Evolutionary conservation across 2,329 filamentous ascomycete genomes (phyloP), one percentile per base, ranked within the genome.

Genomic region (Penicillium sp.): DNA sequence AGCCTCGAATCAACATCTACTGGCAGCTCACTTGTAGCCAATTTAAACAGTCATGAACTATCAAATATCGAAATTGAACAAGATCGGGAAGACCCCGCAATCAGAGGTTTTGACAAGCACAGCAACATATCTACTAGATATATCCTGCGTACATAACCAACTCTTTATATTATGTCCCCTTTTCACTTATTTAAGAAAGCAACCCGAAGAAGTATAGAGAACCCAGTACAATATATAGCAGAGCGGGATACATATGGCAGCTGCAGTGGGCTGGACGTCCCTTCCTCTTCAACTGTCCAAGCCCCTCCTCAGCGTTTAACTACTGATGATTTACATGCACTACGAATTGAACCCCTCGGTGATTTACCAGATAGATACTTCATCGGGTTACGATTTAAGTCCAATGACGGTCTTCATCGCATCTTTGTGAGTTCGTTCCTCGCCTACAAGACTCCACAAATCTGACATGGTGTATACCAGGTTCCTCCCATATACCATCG

Each of bases 401-500:
- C 29, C 58, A 61, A 73, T 73, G 70, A 71, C 70, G 48, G 64
- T 71, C 50, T 71, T 71, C 57, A 64, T 72, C 47, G 71, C 66
- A n/a, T 73, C 71, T 29, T 61, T 73, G 71, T 73, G 61, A 55
- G 70, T 61, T 22, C 8, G 26, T 44, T 51, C 40, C 31, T 38
- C 22, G 4, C 14, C 14, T 31, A 44, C 9, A 29, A 16, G 26
- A 26, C n/a, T 24, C 10, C 31, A 18, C 39, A 55, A 35, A 38
- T 39, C 57, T 24, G 18, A 53, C 53, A 49, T 20, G 42, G 24
- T 8, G n/a, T n/a, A 22, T 13, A 22, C 6, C 35, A 74, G 71
- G 14, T 74, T 73, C 44, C 70, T 74, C 38, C 72, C 72, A 2
- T 74, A 72, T 51, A 74, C 72, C 11, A 72, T 74, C 56, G 66